Evolutionary conservation across 2,329 filamentous ascomycete species (phyloP), one percentile per base, ranked within the genome.

Genomic region (Alternaria incomplexa): DNA sequence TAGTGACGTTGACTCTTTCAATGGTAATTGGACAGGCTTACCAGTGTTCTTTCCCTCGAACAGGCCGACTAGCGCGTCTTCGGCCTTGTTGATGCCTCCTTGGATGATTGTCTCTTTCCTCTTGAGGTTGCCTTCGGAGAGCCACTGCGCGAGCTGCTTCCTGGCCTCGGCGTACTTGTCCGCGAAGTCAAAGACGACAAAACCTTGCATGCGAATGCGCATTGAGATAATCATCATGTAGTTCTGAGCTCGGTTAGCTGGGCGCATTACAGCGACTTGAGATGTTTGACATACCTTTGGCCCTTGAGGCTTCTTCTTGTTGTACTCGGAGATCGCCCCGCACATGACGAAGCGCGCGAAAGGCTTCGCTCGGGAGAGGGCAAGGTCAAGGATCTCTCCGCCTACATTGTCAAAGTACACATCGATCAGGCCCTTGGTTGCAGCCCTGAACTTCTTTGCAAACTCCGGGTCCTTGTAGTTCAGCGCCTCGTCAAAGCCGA

Each of bases 41-140:
- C 91, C 91, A 10, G 86, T 92, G 76, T 94, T 94, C 15, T 84
- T 81, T 44, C 91, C 91, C 52, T 87, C 83, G 75, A 89, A 93
- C 59, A 94, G 79, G 63, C 87, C 85, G 12, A 87, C 78, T 56
- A 93, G 82, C 0, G 86, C 89, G 67, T 87, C 80, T 60, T 91
- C 89, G 2, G 90, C 90, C 36, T 84, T 84, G 61, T 82, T 81
- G 12, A 93, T 79, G 0, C 91, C 91, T n/a, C 91, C 91, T 70
- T 86, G 86, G 64, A 93, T 79, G 61, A 94, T 86, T 3, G 89
- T 90, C 79, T 93, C 90, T 76, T 89, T 89, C 61, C 88, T 82
- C 85, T 91, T 88, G 66, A 94, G 79, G 81, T 80, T 92, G 53
- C 91, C 91, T 75, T 92, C 88, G 2, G 82, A 81, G n/a, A 93